Base-by-base conservation (phyloP, 495 filamentous ascomycete species). In the Melanomma pulvis-pyrius region DNA sequence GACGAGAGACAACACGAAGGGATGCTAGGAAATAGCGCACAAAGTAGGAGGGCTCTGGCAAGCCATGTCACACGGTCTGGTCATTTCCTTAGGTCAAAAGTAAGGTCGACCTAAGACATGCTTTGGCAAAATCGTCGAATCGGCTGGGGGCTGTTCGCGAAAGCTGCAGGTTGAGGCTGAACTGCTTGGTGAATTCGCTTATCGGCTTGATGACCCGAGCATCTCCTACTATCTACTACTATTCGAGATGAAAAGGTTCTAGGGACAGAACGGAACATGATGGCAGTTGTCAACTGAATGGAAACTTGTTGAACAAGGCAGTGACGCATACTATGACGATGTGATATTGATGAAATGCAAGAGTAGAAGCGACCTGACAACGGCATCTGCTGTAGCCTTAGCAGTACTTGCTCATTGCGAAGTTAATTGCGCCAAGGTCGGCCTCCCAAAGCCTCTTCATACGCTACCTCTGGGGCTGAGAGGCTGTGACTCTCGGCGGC, bases 11-110 rank as follows among this genome's bases (percentile, higher is more conserved):
- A 34, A 59, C 25, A 25, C 15, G 6, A 25, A 25, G n/a, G 19
- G 36, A 25, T n/a, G 22, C 32, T 13, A 17, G 58, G 47, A n/a
- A 44, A 51, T 24, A 22, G 17, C 51, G 47, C 58, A 24, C 58
- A 29, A 46, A 21, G n/a, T 5, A 24, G 8, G 13, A 6, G 28
- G 47, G 39, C 29, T 32, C 24, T 22, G 4, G 6, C 59, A 63
- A 63, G 59, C 59, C 49, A 63, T 54, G 21, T 41, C 25, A n/a
- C 48, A 61, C 30, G 2, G 39, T 25, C 57, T 48, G 7, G 32
- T 30, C 51, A 55, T 22, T 57, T 39, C 4, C 1, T 19, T 50
- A 17, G 25, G 48, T n/a, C 25, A 50, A 50, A 50, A 50, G n/a
- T 50, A 19, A 6, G 53, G 25, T 36, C 13, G 8, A 57, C 12